Base-by-base conservation (phyloP, 768 basidiomycete genomes). In the Tricholoma saponaceum region DNA sequence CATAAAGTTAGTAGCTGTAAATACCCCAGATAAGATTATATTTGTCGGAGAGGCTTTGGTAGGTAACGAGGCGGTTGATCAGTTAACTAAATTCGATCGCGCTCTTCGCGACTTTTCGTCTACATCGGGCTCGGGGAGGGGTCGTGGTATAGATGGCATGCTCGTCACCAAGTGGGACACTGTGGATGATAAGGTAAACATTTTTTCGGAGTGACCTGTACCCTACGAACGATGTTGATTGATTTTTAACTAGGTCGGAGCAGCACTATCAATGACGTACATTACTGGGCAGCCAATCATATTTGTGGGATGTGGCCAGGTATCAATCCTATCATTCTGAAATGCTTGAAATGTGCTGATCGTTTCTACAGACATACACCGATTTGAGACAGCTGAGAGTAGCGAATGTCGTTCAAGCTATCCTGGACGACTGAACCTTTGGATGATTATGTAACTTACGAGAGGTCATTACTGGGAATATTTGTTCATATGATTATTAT, bases 151-250 rank as follows among this genome's bases (percentile, higher is more conserved):
- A 60, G 97, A 99, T 69, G 97, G 96, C 23, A 98, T 97, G 89
- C 78, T 99, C 44, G 85, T 99, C 58, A 99, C 97, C 30, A 99
- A 99, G 73, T 98, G 97, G 89, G 97, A 99, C 67, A 98, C 96
- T 1, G 97, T 98, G 20, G 93, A 95, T 66, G 93, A 95, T 74
- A 95, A 95, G 83, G 95, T 90, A 56, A 55, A 18, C 16, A 46
- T 81, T 70, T 32, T 37, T 35, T 26, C 9, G 16, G 18, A 26
- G 44, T 47, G 32, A 47, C 56, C 14, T 50, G 55, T 20, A 35
- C 16, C 20, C 3, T 22, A 22, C 16, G 25, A 44, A 37, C 22
- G 49, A 51, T 39, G 18, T 43, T 47, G 13, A 43, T 10, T 51
- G 41, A 30, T 47, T 46, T 59, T 33, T n/a, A n/a, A 57, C 2